phyloP scores from a whole-genome alignment of 1,284 basidiomycete genomes.

The Farysia itapuensis region DNA sequence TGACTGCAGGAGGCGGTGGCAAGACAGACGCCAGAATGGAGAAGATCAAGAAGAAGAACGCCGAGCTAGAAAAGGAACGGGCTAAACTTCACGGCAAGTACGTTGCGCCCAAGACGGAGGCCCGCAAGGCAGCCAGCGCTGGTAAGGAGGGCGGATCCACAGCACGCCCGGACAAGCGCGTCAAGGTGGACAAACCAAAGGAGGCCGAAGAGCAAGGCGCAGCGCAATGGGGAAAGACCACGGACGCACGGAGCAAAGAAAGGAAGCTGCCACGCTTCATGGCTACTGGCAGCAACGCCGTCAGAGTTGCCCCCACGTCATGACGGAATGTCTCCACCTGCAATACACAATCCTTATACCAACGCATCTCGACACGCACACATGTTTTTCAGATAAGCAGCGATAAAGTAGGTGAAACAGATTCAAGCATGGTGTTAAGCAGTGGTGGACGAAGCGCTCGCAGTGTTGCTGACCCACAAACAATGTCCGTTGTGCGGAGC shows the following conservation, averaged over 20 bases:
- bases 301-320: constrained; percentile 34
- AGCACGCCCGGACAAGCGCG: background rate
- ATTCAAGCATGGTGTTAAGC: background rate
- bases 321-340: too few species aligned
- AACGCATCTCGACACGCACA: too few species aligned
- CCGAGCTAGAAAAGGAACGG: constrained; percentile 51
- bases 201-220: background rate
- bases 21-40: constrained; percentile 41
- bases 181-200: background rate
- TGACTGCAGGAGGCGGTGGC: constrained; percentile 58
- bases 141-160: background rate
- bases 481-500: constrained; percentile 14
- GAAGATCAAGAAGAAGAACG: constrained; percentile 57
- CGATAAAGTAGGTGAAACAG: too few species aligned
- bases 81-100: constrained; percentile 53
- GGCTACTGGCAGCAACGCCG: constrained; percentile 42
- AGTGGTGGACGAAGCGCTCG: constrained; percentile 3
- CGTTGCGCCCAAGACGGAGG: constrained; percentile 49
- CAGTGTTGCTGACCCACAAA: constrained; percentile 25
- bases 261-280: constrained; percentile 32
- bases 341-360: too few species aligned
- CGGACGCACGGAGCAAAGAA: constrained; percentile 1
- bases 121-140: constrained; percentile 17
- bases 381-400: too few species aligned
- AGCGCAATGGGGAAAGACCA: constrained; percentile 18